Evolutionary conservation across 352 stramenopile genomes (phyloP).

Genomic region (Pythium folliculosum): DNA sequence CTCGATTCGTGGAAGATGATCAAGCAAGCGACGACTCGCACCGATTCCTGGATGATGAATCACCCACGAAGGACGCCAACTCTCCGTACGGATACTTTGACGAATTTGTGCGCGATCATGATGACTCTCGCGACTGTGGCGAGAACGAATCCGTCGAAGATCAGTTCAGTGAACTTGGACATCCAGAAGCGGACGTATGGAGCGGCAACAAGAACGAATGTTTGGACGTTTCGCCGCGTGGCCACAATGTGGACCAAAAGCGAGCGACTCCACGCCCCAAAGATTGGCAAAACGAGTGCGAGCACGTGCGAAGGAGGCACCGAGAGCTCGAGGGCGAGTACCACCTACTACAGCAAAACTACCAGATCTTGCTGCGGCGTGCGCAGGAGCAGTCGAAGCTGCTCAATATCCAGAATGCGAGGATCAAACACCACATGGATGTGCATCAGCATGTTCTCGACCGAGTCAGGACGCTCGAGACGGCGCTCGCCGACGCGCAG

Average conservation of each 20-base stretch:
- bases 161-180: background rate
- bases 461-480: conserved; percentile 49
- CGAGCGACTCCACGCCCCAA: background rate
- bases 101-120: conserved; percentile 9
- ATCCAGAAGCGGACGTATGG: background rate
- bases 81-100: conserved; percentile 14
- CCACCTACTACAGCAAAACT: conserved; percentile 48
- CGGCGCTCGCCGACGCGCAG: conserved; percentile 38
- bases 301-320: conserved; percentile 28
- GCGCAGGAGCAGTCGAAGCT: conserved; percentile 71
- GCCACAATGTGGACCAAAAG: background rate
- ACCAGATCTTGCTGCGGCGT: conserved; percentile 55
- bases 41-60: conserved; percentile 26
- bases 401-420: conserved; percentile 56
- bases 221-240: background rate
- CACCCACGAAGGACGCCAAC: conserved; percentile 10
- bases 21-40: conserved; percentile 23
- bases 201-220: background rate
- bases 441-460: conserved; percentile 63
- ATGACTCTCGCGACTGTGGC: background rate
- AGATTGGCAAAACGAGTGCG: conserved; percentile 31
- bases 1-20: background rate
- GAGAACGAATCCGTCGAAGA: background rate
- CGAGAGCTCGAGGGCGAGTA: conserved; percentile 35
- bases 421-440: conserved; percentile 51